Conservation (phyloP, 192 early-diverging fungal species). For the Backusella luteola region DNA sequence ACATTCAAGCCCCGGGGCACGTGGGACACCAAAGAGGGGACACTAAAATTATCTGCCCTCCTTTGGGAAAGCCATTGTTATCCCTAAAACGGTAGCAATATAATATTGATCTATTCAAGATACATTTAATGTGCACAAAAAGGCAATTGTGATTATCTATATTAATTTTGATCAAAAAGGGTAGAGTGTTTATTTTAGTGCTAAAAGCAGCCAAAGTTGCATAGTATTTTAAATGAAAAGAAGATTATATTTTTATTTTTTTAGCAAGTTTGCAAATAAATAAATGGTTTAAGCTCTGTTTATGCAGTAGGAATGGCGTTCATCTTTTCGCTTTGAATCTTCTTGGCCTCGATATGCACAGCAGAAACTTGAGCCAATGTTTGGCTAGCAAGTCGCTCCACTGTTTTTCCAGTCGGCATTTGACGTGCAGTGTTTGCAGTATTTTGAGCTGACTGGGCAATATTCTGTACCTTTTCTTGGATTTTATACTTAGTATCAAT, state of each 20-base stretch:
- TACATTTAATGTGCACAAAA: too few species aligned
- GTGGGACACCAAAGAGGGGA: too few species aligned
- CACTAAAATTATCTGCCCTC: too few species aligned
- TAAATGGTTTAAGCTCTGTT: not conserved
- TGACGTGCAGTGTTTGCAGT: constrained; percentile 42
- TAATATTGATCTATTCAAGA: not conserved
- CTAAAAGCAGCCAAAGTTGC: too few species aligned
- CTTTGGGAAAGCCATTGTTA: not conserved
- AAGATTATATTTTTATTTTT: too few species aligned
- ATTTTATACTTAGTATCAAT: constrained; percentile 56
- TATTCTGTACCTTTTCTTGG: constrained; percentile 51
- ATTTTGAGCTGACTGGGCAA: constrained; percentile 43
- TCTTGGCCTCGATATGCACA: constrained; percentile 55
- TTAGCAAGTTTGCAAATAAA: too few species aligned
- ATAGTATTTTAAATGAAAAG: too few species aligned
- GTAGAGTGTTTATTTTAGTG: too few species aligned
- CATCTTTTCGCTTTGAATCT: constrained; percentile 35
- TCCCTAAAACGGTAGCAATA: not conserved
- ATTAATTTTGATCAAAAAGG: too few species aligned
- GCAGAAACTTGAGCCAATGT: constrained; percentile 50
- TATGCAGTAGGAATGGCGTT: not conserved
- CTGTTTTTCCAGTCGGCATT: constrained; percentile 51
- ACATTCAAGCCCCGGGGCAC: too few species aligned
- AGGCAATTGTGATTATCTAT: too few species aligned
- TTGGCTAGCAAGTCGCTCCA: constrained; percentile 40